Evolutionary conservation across 495 filamentous ascomycete genomes (phyloP).

Genomic region (Lasiosphaeria ovina): DNA sequence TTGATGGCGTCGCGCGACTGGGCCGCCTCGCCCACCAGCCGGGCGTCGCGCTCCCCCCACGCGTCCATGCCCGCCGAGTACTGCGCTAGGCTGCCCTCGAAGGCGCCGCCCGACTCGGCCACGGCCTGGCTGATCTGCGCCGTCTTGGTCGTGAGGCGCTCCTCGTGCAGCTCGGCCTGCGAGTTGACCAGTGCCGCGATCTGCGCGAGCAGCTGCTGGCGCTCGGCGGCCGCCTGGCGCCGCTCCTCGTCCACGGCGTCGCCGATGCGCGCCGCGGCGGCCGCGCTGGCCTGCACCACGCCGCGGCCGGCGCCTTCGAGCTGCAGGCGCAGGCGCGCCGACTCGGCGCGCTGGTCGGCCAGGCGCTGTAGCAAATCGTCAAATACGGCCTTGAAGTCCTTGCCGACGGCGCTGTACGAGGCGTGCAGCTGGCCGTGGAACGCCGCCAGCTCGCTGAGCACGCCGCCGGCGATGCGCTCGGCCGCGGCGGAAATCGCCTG

Average conservation of each 20-base stretch:
- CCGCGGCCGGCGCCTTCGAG: conserved; percentile 64
- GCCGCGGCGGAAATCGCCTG: conserved; percentile 81
- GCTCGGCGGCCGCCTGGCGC: conserved; percentile 68
- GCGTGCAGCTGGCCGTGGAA: conserved; percentile 81
- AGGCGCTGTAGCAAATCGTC: conserved; percentile 73
- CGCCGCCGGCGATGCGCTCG: conserved; percentile 81
- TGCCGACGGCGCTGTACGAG: conserved; percentile 86
- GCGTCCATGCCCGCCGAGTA: conserved; percentile 71
- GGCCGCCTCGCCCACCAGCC: conserved; percentile 66
- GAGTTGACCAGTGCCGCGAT: conserved; percentile 72
- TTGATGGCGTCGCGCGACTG: conserved; percentile 75
- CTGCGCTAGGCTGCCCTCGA: conserved; percentile 61
- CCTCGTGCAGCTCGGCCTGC: conserved; percentile 69
- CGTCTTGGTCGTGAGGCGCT: conserved; percentile 64
- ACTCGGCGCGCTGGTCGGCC: conserved; percentile 74
- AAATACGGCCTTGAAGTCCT: conserved; percentile 82
- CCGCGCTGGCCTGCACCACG: conserved; percentile 62
- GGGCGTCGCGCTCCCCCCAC: conserved; percentile 69
- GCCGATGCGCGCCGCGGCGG: conserved; percentile 66
- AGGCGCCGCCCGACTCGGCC: conserved; percentile 53
- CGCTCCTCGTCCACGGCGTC: conserved; percentile 73
- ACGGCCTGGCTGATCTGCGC: conserved; percentile 61
- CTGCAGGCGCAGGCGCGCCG: conserved; percentile 65
- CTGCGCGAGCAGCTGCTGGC: conserved; percentile 68
- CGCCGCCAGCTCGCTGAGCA: conserved; percentile 77